A percentile compares a stretch with the other conserved stretches of the same genome.
Evolutionary conservation across 2,329 filamentous ascomycete genomes (phyloP).

Genomic region (Graphilbum fragrans): DNA sequence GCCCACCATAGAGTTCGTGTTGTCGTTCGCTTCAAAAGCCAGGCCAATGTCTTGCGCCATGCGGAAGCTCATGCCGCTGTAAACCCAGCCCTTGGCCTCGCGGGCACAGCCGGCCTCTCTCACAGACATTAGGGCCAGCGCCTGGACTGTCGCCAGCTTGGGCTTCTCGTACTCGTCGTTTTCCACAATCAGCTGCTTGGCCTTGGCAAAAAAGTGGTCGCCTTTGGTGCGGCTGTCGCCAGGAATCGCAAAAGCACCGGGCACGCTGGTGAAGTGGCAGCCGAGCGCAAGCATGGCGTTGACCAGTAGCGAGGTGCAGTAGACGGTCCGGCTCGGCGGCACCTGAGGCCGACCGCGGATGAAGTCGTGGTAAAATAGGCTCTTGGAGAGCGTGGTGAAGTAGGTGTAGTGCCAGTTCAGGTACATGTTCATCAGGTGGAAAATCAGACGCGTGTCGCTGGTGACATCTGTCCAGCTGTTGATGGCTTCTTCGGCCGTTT

Average conservation of each 20-base stretch:
- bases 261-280: slow-evolving; percentile 77
- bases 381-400: slow-evolving; percentile 82
- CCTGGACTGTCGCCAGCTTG: slow-evolving; percentile 80
- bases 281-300: slow-evolving; percentile 90
- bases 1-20: slow-evolving; percentile 28
- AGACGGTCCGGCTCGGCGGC: slow-evolving; percentile 44
- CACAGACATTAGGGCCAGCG: slow-evolving; percentile 89
- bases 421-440: slow-evolving; percentile 92
- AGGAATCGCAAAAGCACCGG: slow-evolving; percentile 57
- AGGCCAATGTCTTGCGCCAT: slow-evolving; percentile 94
- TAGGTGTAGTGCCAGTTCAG: slow-evolving; percentile 97
- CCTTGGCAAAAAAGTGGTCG: slow-evolving; percentile 91
- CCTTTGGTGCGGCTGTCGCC: slow-evolving; percentile 77
- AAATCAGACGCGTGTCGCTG: slow-evolving; percentile 62
- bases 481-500: slow-evolving; percentile 52
- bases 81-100: slow-evolving; percentile 95
- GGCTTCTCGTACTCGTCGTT: slow-evolving; percentile 91
- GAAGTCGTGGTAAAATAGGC: slow-evolving; percentile 79
- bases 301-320: slow-evolving; percentile 82
- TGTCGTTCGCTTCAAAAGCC: slow-evolving; percentile 64
- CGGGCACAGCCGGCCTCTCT: slow-evolving; percentile 88
- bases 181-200: slow-evolving; percentile 77
- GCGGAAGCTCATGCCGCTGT: slow-evolving; percentile 94
- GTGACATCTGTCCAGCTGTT: slow-evolving; percentile 84
- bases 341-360: slow-evolving; percentile 51